Percentiles rank a stretch among this genome's conserved stretches.
phyloP scores from a whole-genome alignment of 371 early-diverging fungal genomes.

The Gilbertella persicaria region DNA sequence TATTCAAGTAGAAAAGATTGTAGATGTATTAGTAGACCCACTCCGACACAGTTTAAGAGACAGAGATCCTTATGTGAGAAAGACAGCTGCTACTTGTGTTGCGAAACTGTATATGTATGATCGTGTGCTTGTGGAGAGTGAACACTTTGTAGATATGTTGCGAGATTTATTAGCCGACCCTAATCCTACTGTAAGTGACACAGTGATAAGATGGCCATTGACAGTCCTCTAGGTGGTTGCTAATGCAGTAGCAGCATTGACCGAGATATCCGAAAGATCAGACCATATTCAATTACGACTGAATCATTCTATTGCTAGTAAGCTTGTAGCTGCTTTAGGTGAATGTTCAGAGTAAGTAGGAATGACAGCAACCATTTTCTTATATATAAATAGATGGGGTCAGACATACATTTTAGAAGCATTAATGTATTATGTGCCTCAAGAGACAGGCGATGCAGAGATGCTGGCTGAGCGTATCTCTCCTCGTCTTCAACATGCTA shows the following conservation, averaged over 20 bases:
- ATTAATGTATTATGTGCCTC: constrained; percentile 83
- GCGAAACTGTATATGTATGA: constrained; percentile 76
- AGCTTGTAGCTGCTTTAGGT: constrained; percentile 87
- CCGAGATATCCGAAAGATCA: constrained; percentile 87
- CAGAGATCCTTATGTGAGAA: constrained; percentile 89
- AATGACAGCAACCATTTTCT: too few species aligned
- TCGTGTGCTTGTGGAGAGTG: constrained; percentile 63
- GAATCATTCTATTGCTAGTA: constrained; percentile 76
- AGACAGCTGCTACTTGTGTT: constrained; percentile 95
- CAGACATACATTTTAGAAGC: constrained; percentile 89
- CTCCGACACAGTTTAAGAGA: constrained; percentile 71
- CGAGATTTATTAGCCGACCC: constrained; percentile 91
- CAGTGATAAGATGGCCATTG: too few species aligned
- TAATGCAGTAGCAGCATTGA: constrained; percentile 87
- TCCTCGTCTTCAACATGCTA: constrained; percentile 95
- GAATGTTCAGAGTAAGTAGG: constrained; percentile 90
- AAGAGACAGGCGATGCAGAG: constrained; percentile 85
- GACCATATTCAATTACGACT: constrained; percentile 71
- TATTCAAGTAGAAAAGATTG: constrained; percentile 87
- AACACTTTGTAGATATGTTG: constrained; percentile 81
- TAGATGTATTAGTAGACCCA: constrained; percentile 82
- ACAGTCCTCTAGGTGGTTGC: constrained; percentile 76
- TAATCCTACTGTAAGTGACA: constrained; percentile 91
- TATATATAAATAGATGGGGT: constrained; percentile 75
- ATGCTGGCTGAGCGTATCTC: constrained; percentile 89